phyloP scores from a whole-genome alignment of 208 protist species.

The Leishmania braziliensis region DNA sequence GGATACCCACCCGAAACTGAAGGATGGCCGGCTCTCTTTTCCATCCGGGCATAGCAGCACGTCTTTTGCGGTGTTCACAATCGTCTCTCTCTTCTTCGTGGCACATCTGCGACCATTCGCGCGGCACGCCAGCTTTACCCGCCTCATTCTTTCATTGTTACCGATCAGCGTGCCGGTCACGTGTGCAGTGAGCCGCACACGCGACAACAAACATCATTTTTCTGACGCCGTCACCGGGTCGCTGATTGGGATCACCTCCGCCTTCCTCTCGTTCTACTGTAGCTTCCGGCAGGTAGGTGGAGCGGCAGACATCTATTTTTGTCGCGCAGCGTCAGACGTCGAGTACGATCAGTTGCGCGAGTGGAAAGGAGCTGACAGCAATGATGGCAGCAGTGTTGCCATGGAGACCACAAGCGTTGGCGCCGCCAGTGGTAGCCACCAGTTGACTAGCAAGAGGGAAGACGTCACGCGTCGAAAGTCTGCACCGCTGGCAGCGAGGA shows the following conservation, averaged over 20 bases:
- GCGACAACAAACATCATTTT: constrained; percentile 89
- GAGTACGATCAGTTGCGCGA: constrained; percentile 37
- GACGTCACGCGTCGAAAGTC: constrained; percentile 2
- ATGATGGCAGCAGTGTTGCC: not conserved
- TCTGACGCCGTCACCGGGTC: constrained; percentile 79
- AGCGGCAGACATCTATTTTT: constrained; percentile 35
- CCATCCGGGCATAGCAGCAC: constrained; percentile 91
- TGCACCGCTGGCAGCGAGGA: constrained; percentile 8
- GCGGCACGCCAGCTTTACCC: constrained; percentile 65
- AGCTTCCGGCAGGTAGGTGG: constrained; percentile 50
- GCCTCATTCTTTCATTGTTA: constrained; percentile 56
- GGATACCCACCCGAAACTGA: constrained; percentile 35
- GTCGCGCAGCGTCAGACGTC: constrained; percentile 36
- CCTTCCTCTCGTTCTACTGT: constrained; percentile 45
- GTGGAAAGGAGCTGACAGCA: not conserved
- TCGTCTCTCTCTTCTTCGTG: constrained; percentile 76
- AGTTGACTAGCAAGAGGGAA: constrained; percentile 5
- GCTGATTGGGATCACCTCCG: constrained; percentile 58
- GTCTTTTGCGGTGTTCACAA: constrained; percentile 73
- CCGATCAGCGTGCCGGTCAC: constrained; percentile 61
- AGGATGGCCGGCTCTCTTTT: constrained; percentile 88
- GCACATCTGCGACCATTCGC: constrained; percentile 63
- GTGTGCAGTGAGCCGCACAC: constrained; percentile 82
- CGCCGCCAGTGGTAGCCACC: not conserved
- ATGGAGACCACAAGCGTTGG: not conserved